Evolutionary conservation across 164 flowering plant species (phyloP).

Genomic region (Stephania yunnanensis): DNA sequence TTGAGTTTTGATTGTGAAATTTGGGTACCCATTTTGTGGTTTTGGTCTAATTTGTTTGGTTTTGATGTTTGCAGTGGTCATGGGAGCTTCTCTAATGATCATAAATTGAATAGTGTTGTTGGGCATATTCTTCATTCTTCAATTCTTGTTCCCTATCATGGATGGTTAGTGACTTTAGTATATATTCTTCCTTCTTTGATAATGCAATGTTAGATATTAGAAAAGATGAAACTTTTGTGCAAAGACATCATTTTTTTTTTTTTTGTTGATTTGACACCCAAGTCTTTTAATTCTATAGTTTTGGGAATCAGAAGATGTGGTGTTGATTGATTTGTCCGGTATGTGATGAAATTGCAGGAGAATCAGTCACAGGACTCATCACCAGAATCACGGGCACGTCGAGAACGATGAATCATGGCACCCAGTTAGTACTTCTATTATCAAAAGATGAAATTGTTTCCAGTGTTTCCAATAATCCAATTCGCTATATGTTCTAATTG

Average conservation of each 20-base stretch:
- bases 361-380: constrained; percentile 60
- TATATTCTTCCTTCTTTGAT: background rate
- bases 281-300: too few species aligned
- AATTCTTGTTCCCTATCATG: constrained; percentile 62
- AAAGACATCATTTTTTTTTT: too few species aligned
- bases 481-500: background rate
- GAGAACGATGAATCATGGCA: constrained; percentile 53
- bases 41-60: constrained; percentile 11
- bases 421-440: constrained; percentile 24
- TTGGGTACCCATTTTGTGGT: constrained; percentile 8
- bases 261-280: too few species aligned
- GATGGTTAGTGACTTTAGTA: constrained; percentile 31
- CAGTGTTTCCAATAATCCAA: background rate
- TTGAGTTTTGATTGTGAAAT: background rate
- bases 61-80: constrained; percentile 34
- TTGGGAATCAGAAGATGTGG: background rate
- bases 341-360: constrained; percentile 33
- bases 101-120: constrained; percentile 37
- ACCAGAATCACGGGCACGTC: constrained; percentile 57
- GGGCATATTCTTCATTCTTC: constrained; percentile 56
- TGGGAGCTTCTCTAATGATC: constrained; percentile 48
- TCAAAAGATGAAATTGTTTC: background rate
- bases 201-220: too few species aligned
- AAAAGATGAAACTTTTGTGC: too few species aligned
- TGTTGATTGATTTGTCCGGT: background rate